A percentile compares a stretch with the other conserved stretches of the same genome.
Evolutionary conservation across 1,284 basidiomycete species (phyloP).

Genomic region (Ceraceosorus guamensis): DNA sequence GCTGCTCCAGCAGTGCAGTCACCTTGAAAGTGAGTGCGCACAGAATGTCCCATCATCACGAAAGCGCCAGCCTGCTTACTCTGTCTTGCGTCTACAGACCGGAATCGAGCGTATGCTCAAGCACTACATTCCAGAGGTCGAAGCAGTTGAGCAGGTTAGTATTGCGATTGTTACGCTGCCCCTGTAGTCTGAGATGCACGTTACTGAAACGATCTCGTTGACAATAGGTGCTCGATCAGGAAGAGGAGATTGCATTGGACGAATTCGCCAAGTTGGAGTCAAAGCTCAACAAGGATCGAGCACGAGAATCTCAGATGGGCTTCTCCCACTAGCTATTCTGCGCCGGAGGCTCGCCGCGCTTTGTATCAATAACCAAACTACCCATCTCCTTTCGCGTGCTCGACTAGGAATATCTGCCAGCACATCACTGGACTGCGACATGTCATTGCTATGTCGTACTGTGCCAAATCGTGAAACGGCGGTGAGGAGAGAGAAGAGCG

Average conservation of each 20-base stretch:
- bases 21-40: conserved; percentile 66
- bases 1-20: conserved; percentile 84
- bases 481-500: no score
- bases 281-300: conserved; percentile 52
- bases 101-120: conserved; percentile 83
- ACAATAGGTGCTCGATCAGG: conserved; percentile 72
- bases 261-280: conserved; percentile 90
- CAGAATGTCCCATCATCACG: no score
- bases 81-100: neutral
- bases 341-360: no score
- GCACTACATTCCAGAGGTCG: conserved; percentile 98
- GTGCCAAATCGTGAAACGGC: no score
- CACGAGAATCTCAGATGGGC: conserved; percentile 7
- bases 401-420: no score
- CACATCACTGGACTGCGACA: no score
- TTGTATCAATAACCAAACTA: no score
- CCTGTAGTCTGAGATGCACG: no score
- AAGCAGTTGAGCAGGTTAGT: conserved; percentile 85
- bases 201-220: neutral
- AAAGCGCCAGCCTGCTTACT: no score
- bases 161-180: no score
- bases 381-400: no score
- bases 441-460: no score
- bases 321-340: neutral
- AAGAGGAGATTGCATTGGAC: conserved; percentile 76